Conservation (phyloP, 371 early-diverging fungal species). For the Mortierella sp. region DNA sequence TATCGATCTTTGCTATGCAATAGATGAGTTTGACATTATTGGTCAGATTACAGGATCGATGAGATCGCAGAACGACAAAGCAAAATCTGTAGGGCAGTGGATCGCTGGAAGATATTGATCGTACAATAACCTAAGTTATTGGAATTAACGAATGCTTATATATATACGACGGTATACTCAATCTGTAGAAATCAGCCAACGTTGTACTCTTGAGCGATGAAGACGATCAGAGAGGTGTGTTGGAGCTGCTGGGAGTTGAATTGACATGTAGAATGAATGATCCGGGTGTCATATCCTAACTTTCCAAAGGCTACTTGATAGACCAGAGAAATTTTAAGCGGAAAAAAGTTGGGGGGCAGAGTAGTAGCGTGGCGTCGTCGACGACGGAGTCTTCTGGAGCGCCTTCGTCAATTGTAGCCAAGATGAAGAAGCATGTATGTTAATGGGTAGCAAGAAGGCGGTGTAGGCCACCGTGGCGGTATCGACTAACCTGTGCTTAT, state of each 20-base stretch:
- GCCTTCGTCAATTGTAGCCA: slow-evolving; percentile 16
- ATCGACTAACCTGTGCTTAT: background rate
- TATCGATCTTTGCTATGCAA: background rate
- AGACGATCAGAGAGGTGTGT: slow-evolving; percentile 35
- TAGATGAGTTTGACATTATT: slow-evolving; percentile 26
- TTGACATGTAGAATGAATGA: background rate
- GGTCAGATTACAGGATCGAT: slow-evolving; percentile 6
- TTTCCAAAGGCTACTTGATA: background rate
- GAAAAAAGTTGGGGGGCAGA: slow-evolving; percentile 8
- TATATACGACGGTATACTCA: background rate
- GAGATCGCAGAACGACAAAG: slow-evolving; percentile 4
- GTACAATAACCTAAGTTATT: background rate
- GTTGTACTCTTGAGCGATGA: slow-evolving; percentile 35
- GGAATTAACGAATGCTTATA: background rate
- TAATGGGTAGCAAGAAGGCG: too few relatives aligned
- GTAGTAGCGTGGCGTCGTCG: background rate
- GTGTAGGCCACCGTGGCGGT: background rate
- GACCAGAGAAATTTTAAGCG: slow-evolving; percentile 26
- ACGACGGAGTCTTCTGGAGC: background rate
- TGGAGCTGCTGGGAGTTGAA: background rate
- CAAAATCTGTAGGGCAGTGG: slow-evolving; percentile 16
- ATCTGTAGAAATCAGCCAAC: slow-evolving; percentile 12
- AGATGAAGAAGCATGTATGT: slow-evolving; percentile 38
- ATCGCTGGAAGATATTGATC: background rate
- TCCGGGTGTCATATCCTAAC: background rate